Evolutionary conservation across 2,329 filamentous ascomycete species (phyloP), one percentile per base, ranked within the genome.

Genomic region (Fusarium chlamydosporum): DNA sequence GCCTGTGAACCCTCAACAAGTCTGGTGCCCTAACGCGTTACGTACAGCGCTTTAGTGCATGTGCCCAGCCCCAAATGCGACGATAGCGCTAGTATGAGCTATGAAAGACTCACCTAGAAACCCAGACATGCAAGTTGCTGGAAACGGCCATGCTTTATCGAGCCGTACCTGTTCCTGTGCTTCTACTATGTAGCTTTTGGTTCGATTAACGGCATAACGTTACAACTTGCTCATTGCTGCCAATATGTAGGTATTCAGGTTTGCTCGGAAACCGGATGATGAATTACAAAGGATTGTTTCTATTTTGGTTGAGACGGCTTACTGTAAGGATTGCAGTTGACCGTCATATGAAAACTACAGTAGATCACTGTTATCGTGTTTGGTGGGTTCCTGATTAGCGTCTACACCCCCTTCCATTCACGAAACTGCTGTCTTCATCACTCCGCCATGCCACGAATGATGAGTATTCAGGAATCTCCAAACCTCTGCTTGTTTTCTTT

Each of bases 1-100:
- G 56, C 33, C 45, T 59, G 61, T 73, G 71, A 73, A 73, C 52
- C 65, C 60, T 70, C 54, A 72, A 45, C 56, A 62, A 50, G 48
- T 61, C 50, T 66, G 60, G 57, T 69, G 56, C 56, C 65, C 70
- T 72, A 59, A 70, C 20, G 46, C 42, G 68, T 70, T 58, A 62
- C 59, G 54, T 62, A 65, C 40, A 45, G 56, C 23, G 27, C 70
- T 60, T 58, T 73, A 70, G 70, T 61, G 62, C 55, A 68, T 55
- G 60, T 57, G 56, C 50, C 57, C 55, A 60, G 61, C 56, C 53
- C 62, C 56, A 57, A 70, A 70, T 58, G 71, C 56, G 50, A 56
- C 35, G 13, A 61, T 57, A 51, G 56, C 42, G 38, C 16, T 51
- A 47, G 53, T 52, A 23, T 34, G 58, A 53, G 43, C 34, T 42